These are phyloP conservation scores for Rhodotorula diobovata DNA, from an alignment of 768 basidiomycete species.

Conservation along the genomic window DNA sequence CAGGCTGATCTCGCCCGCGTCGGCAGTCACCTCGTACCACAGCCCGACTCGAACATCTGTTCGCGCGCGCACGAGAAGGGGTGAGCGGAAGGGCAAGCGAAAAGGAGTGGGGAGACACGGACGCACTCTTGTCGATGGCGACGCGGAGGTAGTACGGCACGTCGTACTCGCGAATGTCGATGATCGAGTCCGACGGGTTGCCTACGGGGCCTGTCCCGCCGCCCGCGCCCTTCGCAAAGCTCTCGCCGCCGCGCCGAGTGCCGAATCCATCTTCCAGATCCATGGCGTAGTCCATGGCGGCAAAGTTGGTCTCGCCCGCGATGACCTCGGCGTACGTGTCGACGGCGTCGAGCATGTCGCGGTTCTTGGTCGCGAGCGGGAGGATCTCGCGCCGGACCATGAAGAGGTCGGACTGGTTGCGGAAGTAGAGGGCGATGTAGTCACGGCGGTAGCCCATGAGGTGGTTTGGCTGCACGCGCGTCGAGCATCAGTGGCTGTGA, in stretches of 20 bases:
- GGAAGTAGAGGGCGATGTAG: slow-evolving; percentile 81
- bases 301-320: slow-evolving; percentile 53
- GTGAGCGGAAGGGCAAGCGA: slow-evolving; percentile 51
- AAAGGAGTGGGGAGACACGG: not conserved
- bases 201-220: slow-evolving; percentile 8
- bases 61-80: slow-evolving; percentile 51
- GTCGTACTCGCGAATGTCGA: slow-evolving; percentile 93
- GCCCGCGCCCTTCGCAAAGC: slow-evolving; percentile 7
- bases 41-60: slow-evolving; percentile 86
- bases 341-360: slow-evolving; percentile 86
- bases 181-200: slow-evolving; percentile 84
- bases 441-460: slow-evolving; percentile 87
- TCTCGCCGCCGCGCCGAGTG: slow-evolving; percentile 21
- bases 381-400: slow-evolving; percentile 78
- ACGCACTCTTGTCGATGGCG: slow-evolving; percentile 83
- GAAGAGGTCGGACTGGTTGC: slow-evolving; percentile 88
- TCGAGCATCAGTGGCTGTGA: too few species aligned
- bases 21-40: slow-evolving; percentile 88
- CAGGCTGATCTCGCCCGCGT: slow-evolving; percentile 65
- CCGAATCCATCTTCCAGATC: slow-evolving; percentile 57
- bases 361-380: slow-evolving; percentile 82
- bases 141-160: slow-evolving; percentile 96
- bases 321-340: slow-evolving; percentile 98
- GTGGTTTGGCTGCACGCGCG: slow-evolving; percentile 66
- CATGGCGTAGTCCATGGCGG: slow-evolving; percentile 46